Evolutionary conservation across 495 filamentous ascomycete species (phyloP).

Genomic region (Trichoderma erinaceum): DNA sequence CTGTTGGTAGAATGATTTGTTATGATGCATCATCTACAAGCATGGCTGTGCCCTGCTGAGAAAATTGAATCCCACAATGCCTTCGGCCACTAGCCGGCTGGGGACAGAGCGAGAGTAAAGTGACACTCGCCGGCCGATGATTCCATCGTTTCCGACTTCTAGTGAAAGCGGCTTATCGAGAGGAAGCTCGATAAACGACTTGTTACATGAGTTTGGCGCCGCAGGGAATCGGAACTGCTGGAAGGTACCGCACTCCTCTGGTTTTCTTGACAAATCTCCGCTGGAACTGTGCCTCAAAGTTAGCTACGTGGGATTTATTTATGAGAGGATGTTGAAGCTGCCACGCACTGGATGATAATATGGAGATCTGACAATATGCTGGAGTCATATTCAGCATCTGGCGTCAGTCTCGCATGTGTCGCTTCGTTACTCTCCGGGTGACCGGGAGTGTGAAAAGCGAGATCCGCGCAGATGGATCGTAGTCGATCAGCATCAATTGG

Average conservation of each 20-base stretch:
- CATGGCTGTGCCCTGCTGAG: constrained; percentile 2
- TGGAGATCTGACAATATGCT: constrained; percentile 10
- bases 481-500: constrained; percentile 16
- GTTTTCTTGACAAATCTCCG: constrained; percentile 30
- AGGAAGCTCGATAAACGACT: constrained; percentile 24
- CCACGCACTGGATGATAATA: constrained; percentile 29
- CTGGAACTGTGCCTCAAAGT: constrained; percentile 25
- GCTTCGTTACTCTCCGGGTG: constrained; percentile 23
- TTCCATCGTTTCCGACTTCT: constrained; percentile 36
- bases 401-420: constrained; percentile 22
- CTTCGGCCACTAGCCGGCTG: constrained; percentile 32
- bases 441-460: constrained; percentile 26
- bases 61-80: constrained; percentile 43
- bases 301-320: not conserved
- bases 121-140: constrained; percentile 43
- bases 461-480: constrained; percentile 19
- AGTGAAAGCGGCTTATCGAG: constrained; percentile 33
- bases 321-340: not conserved
- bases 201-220: not conserved
- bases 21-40: not conserved
- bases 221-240: constrained; percentile 27
- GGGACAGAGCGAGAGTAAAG: constrained; percentile 24
- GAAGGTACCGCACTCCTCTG: constrained; percentile 31
- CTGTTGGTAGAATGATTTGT: not conserved
- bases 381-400: not conserved